Base-by-base conservation (phyloP, 306 rosid genomes). In the Urtica urens region DNA sequence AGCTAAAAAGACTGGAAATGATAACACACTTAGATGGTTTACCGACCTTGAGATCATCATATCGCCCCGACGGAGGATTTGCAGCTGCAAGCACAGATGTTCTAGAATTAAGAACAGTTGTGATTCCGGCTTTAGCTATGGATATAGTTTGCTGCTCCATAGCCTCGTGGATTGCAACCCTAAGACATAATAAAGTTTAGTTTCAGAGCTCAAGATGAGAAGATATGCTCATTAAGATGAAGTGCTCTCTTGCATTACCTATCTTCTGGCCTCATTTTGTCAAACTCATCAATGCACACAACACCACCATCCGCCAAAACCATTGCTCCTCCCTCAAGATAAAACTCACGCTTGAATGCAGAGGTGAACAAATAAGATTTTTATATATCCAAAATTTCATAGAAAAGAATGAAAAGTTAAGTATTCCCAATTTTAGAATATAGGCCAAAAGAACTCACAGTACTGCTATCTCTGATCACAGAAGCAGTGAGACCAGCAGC, bases 241-340 rank as follows among this genome's bases (percentile, higher is more conserved):
- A 45, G 15, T 54, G 37, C 42, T 14, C 42, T 45, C 41, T 53
- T 58, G 57, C 46, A 44, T 19, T 77, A 90, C 95, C 99, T 85
- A 61, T 90, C 99, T 64, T 90, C 99, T n/a, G 99, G 79, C 59
- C 95, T 85, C 99, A 90, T 90, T 73, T 90, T 90, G 78, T 90
- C 95, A 56, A 90, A 90, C 81, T 90, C 99, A 47, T 90, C 99
- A 23, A 90, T 90, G 64, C 99, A 90, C 46, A 90, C 99, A 73
- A 85, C 95, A 54, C 95, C 99, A 26, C 99, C 99, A 65, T 90
- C 99, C 15, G 94, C 99, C 81, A 90, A 77, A 70, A 90, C 94
- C 99, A 90, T 85, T 49, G 99, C 99, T 53, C 99, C 99, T 69
- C 99, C 99, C 79, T 90, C 99, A 60, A 90, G 99, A 73, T 90